phyloP scores from a whole-genome alignment of 1,139 yeast species.

The Maudiozyma humilis region DNA sequence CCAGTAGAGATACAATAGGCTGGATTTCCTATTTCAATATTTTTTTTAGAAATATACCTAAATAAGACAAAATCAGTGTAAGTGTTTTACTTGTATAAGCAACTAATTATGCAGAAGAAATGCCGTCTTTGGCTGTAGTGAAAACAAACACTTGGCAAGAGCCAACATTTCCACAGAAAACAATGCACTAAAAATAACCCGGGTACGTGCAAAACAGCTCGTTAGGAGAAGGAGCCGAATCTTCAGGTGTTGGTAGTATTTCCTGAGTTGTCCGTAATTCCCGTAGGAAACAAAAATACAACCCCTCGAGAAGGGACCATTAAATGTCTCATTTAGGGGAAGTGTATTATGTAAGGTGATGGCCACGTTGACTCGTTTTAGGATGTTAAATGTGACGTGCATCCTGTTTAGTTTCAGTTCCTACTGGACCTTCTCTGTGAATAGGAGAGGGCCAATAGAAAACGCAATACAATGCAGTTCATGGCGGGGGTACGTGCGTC shows the following conservation, averaged over 20 bases:
- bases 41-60: not conserved
- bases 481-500: no score
- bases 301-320: not conserved
- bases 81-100: not conserved
- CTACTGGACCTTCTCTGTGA: not conserved
- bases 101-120: not conserved
- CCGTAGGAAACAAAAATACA: not conserved
- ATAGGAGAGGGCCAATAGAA: not conserved
- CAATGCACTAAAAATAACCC: not conserved
- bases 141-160: not conserved
- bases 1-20: not conserved
- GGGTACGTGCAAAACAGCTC: not conserved
- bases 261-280: no score
- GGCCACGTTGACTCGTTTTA: not conserved
- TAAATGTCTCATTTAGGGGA: not conserved
- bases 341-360: not conserved
- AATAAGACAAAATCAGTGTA: not conserved
- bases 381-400: not conserved
- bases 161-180: not conserved
- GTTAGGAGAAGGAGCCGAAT: not conserved
- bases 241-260: no score
- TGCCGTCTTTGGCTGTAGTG: not conserved
- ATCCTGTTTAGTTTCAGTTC: not conserved
- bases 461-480: no score
- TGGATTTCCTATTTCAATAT: not conserved